Evolutionary conservation across 495 filamentous ascomycete species (phyloP).

Genomic region (Pseudoneurospora amorphoporcata): DNA sequence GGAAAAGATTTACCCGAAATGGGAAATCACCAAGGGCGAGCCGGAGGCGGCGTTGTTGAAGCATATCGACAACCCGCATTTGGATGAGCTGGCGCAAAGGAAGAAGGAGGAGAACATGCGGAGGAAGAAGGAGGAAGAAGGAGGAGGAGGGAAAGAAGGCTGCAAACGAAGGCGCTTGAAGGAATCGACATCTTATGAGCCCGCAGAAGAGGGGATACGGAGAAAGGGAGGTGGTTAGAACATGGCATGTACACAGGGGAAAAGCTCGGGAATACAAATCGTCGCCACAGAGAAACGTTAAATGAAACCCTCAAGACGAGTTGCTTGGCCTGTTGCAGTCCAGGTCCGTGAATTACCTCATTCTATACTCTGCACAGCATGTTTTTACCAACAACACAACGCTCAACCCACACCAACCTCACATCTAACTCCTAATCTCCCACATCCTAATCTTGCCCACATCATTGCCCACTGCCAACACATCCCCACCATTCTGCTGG

Average conservation of each 20-base stretch:
- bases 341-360: background rate
- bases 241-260: background rate
- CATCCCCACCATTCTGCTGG: slow-evolving; percentile 42
- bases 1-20: background rate
- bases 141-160: background rate
- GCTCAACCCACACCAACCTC: background rate
- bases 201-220: too few relatives aligned
- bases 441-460: slow-evolving; percentile 74
- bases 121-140: background rate
- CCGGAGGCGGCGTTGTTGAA: background rate
- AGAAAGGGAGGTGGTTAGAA: too few relatives aligned
- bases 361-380: background rate
- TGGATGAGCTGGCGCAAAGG: background rate
- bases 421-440: slow-evolving; percentile 53
- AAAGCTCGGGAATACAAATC: too few relatives aligned
- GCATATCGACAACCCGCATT: accelerated
- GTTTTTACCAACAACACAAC: background rate
- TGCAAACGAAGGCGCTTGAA: background rate
- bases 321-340: background rate
- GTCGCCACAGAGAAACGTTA: background rate
- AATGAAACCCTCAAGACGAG: too few relatives aligned
- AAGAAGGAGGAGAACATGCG: background rate
- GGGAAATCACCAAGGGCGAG: background rate
- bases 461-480: slow-evolving; percentile 80
- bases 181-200: too few relatives aligned